Base-by-base conservation (phyloP, 192 early-diverging fungal species). In the Podila epigama region DNA sequence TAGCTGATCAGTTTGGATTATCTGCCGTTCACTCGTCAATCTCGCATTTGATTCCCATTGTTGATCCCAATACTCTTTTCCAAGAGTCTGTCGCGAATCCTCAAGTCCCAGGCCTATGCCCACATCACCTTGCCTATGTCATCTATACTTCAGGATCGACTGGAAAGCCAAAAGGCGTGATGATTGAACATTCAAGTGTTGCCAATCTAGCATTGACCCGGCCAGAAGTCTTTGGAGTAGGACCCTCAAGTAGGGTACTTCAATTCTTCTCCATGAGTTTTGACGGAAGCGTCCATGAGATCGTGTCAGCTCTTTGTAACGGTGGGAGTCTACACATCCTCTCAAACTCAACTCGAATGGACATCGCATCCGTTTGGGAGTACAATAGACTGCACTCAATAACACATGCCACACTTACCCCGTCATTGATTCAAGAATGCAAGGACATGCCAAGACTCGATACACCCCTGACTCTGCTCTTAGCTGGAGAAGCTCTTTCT, bases 121-220 rank as follows among this genome's bases (percentile, higher is more conserved):
- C 53, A 18, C 27, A 16, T 5, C 53, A 66, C 35, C 52, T 66
- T 27, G 72, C 63, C 5, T 66, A 66, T 44, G 40, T 63, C 18
- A 63, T 63, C 34, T 63, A 63, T 34, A 63, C 79, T 64, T 81
- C 79, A 51, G 73, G 72, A 18, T 78, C 79, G 0, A 81, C 79
- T 22, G 79, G 79, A 9, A 54, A 36, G 27, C 79, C 79, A 27
- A 81, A 81, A 44, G 70, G 70, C 16, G 60, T 78, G 1, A 29
- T 68, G 31, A 52, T 70, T 40, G 61, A 63, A 16, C 61, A 63
- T 50, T 22, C 5, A 13, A 20, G 51, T 16, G 61, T 52, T 10
- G 35, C 28, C 28, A 52, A 63, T 39, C 28, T 63, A 4, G 32
- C 28, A 15, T 28, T 2, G 20, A 37, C 44, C 3, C 44, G 27